Evolutionary conservation across 2,329 filamentous ascomycete species (phyloP).

Genomic region (Monilinia fructigena): DNA sequence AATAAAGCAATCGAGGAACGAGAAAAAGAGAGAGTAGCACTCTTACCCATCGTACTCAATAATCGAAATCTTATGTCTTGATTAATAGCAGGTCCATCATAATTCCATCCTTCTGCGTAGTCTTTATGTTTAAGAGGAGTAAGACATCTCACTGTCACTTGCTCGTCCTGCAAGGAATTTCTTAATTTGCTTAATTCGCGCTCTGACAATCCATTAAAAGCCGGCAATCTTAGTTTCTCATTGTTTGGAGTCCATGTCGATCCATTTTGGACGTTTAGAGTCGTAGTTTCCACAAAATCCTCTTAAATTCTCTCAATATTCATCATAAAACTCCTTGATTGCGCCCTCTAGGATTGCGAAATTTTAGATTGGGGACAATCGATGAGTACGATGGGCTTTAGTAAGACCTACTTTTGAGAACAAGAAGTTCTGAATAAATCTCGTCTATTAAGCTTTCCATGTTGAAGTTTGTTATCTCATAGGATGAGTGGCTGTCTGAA

Average conservation of each 20-base stretch:
- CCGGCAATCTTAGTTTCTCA: background rate
- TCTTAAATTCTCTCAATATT: too few species aligned
- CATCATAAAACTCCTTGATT: background rate
- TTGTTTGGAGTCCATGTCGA: background rate
- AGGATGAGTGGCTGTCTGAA: too few species aligned
- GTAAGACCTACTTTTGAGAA: background rate
- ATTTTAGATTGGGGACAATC: background rate
- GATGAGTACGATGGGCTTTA: background rate
- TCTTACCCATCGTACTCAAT: too few species aligned
- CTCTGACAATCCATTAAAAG: background rate
- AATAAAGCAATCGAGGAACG: too few species aligned
- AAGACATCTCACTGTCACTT: background rate
- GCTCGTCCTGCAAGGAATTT: background rate
- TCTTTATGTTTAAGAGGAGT: background rate
- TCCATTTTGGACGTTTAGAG: background rate
- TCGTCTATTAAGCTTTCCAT: background rate
- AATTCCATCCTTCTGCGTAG: too few species aligned
- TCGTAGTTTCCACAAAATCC: background rate
- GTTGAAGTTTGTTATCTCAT: background rate
- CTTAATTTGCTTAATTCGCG: background rate
- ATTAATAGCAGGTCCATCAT: too few species aligned
- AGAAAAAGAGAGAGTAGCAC: too few species aligned
- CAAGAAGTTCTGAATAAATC: background rate
- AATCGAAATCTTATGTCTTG: too few species aligned
- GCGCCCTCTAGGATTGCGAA: background rate